A percentile compares a stretch with the other conserved stretches of the same genome.
Conservation (phyloP, 2,329 filamentous ascomycete species). For the Chrysoporthe austroafricana region DNA sequence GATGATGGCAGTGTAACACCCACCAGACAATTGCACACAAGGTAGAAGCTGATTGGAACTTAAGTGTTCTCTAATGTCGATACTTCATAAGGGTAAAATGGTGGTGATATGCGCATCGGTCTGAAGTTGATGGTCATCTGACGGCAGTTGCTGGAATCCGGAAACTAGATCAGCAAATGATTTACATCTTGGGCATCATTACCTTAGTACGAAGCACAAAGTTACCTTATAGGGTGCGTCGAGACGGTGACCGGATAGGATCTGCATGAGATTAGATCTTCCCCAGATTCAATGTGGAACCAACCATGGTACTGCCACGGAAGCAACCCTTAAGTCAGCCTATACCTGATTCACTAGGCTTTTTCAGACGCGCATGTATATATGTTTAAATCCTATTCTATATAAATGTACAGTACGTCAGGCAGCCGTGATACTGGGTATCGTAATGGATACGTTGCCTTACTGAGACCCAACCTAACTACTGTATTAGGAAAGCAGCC, state of each 20-base stretch:
- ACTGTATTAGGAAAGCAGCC: too few relatives aligned
- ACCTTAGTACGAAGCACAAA: background rate
- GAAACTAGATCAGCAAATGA: background rate
- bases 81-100: background rate
- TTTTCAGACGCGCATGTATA: too few relatives aligned
- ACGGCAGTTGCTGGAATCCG: background rate
- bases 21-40: too few relatives aligned
- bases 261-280: constrained; percentile 7
- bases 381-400: background rate
- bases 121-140: background rate
- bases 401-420: background rate
- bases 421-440: background rate
- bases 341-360: background rate
- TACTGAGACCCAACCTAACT: too few relatives aligned
- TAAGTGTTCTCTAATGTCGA: background rate
- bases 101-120: background rate
- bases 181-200: background rate
- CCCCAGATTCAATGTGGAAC: constrained; percentile 1
- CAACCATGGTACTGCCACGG: background rate
- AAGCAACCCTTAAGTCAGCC: background rate
- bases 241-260: background rate
- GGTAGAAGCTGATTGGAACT: too few relatives aligned
- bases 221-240: too few relatives aligned
- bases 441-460: background rate
- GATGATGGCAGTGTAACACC: too few relatives aligned